Percentiles rank a stretch among this genome's conserved stretches.
Evolutionary conservation across 148 eudicot species (phyloP).

Genomic region (Vaccinium corymbosum): DNA sequence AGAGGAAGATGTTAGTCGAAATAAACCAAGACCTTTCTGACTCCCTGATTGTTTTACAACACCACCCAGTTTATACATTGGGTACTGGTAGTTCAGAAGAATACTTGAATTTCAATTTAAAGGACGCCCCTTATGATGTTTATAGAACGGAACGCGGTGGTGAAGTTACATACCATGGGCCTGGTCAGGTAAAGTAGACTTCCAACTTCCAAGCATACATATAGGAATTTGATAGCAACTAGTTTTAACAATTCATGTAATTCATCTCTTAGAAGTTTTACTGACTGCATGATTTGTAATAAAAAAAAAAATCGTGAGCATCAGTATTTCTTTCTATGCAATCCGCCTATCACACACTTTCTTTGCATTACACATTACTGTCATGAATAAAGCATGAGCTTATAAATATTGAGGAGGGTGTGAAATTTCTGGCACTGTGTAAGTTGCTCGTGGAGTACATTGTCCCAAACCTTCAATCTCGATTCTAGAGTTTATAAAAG

Average conservation of each 20-base stretch:
- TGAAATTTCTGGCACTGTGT: not conserved
- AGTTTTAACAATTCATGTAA: not conserved
- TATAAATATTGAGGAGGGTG: not conserved
- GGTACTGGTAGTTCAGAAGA: conserved; percentile 83
- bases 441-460: not conserved
- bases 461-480: not conserved
- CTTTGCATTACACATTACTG: not conserved
- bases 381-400: not conserved
- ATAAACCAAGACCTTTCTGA: conserved; percentile 53
- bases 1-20: conserved; percentile 54
- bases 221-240: not conserved
- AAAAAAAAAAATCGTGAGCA: not conserved
- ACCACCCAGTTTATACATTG: conserved; percentile 85
- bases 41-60: conserved; percentile 71
- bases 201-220: not conserved
- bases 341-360: not conserved
- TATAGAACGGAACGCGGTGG: conserved; percentile 90
- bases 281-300: not conserved
- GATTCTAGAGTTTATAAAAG: not conserved
- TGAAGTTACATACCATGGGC: conserved; percentile 99
- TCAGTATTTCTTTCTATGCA: not conserved
- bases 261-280: not conserved
- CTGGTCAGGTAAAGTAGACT: conserved; percentile 71
- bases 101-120: conserved; percentile 57
- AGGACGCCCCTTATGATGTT: conserved; percentile 58